These are phyloP conservation scores for Ceratocystis eucalypticola DNA, from an alignment of 2,329 filamentous ascomycete species.

Conservation along the genomic window DNA sequence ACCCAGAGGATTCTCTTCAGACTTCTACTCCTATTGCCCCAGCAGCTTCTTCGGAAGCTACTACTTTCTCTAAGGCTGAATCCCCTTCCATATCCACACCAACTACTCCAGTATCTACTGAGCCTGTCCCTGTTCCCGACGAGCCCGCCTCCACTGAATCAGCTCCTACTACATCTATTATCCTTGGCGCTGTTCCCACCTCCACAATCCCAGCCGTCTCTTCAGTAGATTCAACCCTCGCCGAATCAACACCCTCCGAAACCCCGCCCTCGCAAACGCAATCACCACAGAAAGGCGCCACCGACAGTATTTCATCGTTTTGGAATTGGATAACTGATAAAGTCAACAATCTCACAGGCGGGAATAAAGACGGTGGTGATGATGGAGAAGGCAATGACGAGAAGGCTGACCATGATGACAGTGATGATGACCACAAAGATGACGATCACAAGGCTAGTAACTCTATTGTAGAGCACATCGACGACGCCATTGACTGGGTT, in stretches of 20 bases:
- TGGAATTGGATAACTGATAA: slow-evolving; percentile 10
- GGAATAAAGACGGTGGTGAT: slow-evolving; percentile 20
- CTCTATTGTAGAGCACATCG: slow-evolving; percentile 24
- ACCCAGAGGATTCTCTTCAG: slow-evolving; percentile 31
- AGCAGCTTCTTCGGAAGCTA: slow-evolving; percentile 20
- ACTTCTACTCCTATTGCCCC: too few species aligned
- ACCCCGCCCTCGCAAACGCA: background rate
- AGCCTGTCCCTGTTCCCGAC: slow-evolving; percentile 20
- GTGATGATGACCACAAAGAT: slow-evolving; percentile 17
- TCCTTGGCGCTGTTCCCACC: background rate
- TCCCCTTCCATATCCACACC: background rate
- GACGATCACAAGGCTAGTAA: slow-evolving; percentile 25
- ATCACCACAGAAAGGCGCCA: slow-evolving; percentile 20
- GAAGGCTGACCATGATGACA: slow-evolving; percentile 1
- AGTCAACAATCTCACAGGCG: slow-evolving; percentile 8
- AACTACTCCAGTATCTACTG: slow-evolving; percentile 17
- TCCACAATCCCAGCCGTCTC: background rate
- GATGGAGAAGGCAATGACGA: slow-evolving; percentile 15
- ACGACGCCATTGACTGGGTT: slow-evolving; percentile 40
- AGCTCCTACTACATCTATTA: background rate
- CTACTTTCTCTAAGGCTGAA: slow-evolving; percentile 20
- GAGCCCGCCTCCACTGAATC: too few species aligned
- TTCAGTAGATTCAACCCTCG: background rate
- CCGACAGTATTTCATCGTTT: slow-evolving; percentile 12
- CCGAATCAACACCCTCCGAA: background rate